Percentiles rank a stretch among this genome's conserved stretches.
phyloP scores from a whole-genome alignment of 805 yeast species.

The Myxozyma kluyveri region DNA sequence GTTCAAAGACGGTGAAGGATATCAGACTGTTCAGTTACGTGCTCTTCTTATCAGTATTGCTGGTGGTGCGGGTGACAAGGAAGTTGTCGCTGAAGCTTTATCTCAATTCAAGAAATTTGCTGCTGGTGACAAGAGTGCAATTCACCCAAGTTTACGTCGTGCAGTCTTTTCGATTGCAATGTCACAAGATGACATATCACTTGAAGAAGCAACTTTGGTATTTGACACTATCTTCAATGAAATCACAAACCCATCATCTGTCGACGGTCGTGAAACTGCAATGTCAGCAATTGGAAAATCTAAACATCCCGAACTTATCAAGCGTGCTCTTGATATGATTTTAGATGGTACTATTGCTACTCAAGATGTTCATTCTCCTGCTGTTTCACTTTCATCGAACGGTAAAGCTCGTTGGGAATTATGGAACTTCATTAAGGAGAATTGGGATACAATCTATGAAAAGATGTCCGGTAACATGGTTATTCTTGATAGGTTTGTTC shows the following conservation, averaged over 20 bases:
- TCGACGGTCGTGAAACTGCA: slow-evolving; percentile 58
- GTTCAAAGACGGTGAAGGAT: slow-evolving; percentile 52
- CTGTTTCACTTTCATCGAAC: slow-evolving; percentile 49
- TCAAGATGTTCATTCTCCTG: slow-evolving; percentile 60
- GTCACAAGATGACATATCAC: slow-evolving; percentile 34
- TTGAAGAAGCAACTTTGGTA: slow-evolving; percentile 40
- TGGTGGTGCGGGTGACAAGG: slow-evolving; percentile 49
- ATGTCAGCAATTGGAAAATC: slow-evolving; percentile 54
- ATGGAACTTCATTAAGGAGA: slow-evolving; percentile 51
- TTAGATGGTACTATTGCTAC: slow-evolving; percentile 43
- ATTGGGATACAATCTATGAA: slow-evolving; percentile 47
- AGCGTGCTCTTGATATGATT: slow-evolving; percentile 44
- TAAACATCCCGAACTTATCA: slow-evolving; percentile 40
- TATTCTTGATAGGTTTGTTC: slow-evolving; percentile 49
- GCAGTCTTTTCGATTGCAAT: slow-evolving; percentile 49
- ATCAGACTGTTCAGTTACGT: slow-evolving; percentile 61
- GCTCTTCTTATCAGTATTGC: slow-evolving; percentile 60
- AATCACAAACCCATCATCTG: slow-evolving; percentile 49
- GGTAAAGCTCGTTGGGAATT: slow-evolving; percentile 43
- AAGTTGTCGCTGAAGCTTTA: slow-evolving; percentile 48
- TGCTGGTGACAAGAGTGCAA: slow-evolving; percentile 47
- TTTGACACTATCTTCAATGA: slow-evolving; percentile 48
- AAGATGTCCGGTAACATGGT: slow-evolving; percentile 52
- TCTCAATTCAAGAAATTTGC: slow-evolving; percentile 39
- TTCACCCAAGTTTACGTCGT: slow-evolving; percentile 50